Evolutionary conservation across 495 filamentous ascomycete species (phyloP).

Genomic region (Usnea hakonensis): DNA sequence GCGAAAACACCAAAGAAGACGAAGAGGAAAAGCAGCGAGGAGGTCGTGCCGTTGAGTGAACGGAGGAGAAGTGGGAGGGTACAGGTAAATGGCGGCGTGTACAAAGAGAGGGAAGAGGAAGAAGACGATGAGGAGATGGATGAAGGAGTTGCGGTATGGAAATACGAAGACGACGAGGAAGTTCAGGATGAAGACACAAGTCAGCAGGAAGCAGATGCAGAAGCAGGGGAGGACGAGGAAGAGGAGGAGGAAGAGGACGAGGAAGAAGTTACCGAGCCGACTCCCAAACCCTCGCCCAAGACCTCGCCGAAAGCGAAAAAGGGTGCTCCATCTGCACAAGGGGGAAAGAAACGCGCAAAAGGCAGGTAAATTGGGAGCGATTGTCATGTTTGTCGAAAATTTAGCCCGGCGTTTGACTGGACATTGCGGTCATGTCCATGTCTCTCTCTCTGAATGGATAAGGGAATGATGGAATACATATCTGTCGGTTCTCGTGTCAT

Average conservation of each 20-base stretch:
- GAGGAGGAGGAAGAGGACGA: constrained; percentile 25
- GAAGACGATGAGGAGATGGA: constrained; percentile 51
- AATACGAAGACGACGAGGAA: constrained; percentile 19
- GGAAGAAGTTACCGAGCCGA: constrained; percentile 24
- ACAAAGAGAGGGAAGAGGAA: constrained; percentile 49
- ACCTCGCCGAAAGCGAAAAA: constrained; percentile 10
- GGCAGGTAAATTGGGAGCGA: not conserved
- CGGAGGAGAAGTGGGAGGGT: constrained; percentile 36
- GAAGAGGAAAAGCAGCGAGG: constrained; percentile 32
- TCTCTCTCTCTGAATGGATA: constrained; percentile 10
- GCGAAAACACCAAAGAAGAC: constrained; percentile 33
- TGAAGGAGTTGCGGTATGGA: constrained; percentile 28
- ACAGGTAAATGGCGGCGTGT: constrained; percentile 30
- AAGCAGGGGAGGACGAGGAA: constrained; percentile 25
- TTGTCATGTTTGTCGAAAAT: not conserved
- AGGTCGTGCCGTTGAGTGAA: constrained; percentile 30
- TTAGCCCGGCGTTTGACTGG: constrained; percentile 4
- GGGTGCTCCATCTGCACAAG: not conserved
- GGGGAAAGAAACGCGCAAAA: constrained; percentile 3
- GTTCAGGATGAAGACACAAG: constrained; percentile 16
- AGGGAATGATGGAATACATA: not conserved
- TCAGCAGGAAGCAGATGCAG: constrained; percentile 23
- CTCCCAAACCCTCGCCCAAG: constrained; percentile 13
- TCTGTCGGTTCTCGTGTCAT: not conserved
- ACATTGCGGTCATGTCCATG: constrained; percentile 4